Conservation (phyloP, 192 early-diverging fungal genomes). For the Funneliformis geosporum region DNA sequence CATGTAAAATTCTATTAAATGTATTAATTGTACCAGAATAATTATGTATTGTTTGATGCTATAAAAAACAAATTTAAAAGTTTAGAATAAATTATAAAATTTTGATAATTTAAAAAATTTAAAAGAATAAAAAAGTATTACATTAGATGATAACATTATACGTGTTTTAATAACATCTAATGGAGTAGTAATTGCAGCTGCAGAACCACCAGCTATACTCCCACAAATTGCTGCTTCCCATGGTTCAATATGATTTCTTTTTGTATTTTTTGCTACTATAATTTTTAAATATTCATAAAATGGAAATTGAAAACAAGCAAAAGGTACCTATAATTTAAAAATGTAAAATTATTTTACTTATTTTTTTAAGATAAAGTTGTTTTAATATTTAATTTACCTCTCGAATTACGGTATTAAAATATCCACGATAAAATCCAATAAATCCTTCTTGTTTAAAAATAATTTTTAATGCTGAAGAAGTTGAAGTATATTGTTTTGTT, state of each 20-base stretch:
- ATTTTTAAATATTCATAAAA: constrained; percentile 89
- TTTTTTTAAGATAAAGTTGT: not conserved
- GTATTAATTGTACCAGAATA: constrained; percentile 74
- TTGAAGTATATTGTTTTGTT: constrained; percentile 70
- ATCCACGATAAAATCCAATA: constrained; percentile 91
- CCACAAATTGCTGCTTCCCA: constrained; percentile 88
- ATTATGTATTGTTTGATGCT: constrained; percentile 49
- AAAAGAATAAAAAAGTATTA: constrained; percentile 28
- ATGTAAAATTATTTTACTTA: not conserved
- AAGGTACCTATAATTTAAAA: constrained; percentile 70
- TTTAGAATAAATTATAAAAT: constrained; percentile 14
- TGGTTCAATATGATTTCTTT: constrained; percentile 55
- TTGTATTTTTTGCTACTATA: constrained; percentile 48
- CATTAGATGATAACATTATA: constrained; percentile 88
- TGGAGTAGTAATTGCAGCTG: constrained; percentile 90
- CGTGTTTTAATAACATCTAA: constrained; percentile 96
- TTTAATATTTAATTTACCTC: constrained; percentile 55
- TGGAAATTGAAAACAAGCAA: constrained; percentile 96
- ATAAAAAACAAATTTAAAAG: constrained; percentile 11
- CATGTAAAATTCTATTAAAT: constrained; percentile 68
- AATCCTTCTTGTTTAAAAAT: constrained; percentile 74
- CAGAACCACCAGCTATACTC: constrained; percentile 84
- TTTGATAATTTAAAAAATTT: not conserved
- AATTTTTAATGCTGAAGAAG: constrained; percentile 60
- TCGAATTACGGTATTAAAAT: constrained; percentile 85